These are phyloP conservation scores for Symmetrospora coprosmae DNA, from an alignment of 768 basidiomycete genomes.

Conservation along the genomic window DNA sequence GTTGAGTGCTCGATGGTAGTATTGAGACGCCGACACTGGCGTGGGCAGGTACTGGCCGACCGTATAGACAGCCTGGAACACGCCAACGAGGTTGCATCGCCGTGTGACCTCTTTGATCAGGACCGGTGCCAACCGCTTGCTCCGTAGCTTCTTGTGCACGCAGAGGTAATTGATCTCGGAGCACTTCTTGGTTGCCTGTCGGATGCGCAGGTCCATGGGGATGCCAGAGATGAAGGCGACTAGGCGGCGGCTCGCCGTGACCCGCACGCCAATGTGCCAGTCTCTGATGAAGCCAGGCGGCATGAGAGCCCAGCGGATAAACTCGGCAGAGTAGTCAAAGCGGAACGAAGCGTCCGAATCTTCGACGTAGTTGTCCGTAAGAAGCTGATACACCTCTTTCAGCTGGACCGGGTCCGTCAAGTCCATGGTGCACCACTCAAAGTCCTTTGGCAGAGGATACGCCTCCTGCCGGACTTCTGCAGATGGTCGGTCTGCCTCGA, in stretches of 20 bases:
- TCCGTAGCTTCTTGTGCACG: conserved; percentile 90
- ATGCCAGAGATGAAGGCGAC: conserved; percentile 95
- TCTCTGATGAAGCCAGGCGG: conserved; percentile 84
- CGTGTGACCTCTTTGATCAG: conserved; percentile 95
- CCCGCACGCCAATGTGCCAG: conserved; percentile 91
- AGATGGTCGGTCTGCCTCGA: conserved; percentile 62
- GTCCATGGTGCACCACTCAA: conserved; percentile 77
- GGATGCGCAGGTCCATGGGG: conserved; percentile 70
- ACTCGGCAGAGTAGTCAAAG: conserved; percentile 89
- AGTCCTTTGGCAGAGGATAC: conserved; percentile 75
- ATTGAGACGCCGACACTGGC: conserved; percentile 73
- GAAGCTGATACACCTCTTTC: conserved; percentile 77
- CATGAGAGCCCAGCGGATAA: conserved; percentile 84
- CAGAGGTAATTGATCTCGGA: conserved; percentile 91
- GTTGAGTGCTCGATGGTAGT: conserved; percentile 75
- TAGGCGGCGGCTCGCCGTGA: conserved; percentile 66
- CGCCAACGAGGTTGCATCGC: conserved; percentile 69
- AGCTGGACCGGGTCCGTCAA: conserved; percentile 63
- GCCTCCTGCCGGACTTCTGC: conserved; percentile 77
- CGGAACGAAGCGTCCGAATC: conserved; percentile 92
- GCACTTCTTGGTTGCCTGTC: conserved; percentile 42
- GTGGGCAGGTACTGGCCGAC: conserved; percentile 87
- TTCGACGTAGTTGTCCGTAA: conserved; percentile 90
- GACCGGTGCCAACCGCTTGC: conserved; percentile 85
- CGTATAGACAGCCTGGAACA: conserved; percentile 97